Evolutionary conservation across 331 rosid species (phyloP).

Genomic region (Quercus phellos): DNA sequence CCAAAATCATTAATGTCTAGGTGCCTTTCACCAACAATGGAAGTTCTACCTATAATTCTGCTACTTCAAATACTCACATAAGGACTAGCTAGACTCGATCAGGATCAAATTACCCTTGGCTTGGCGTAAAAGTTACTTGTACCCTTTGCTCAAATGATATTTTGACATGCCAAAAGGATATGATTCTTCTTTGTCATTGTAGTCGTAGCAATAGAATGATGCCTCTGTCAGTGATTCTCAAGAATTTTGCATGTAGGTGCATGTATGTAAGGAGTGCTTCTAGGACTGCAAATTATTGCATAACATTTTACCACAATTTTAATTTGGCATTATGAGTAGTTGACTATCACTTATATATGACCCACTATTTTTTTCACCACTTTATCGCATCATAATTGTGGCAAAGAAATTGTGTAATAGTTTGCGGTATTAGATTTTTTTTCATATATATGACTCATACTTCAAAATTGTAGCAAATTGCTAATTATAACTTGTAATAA

Average conservation of each 20-base stretch:
- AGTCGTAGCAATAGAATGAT: neutral
- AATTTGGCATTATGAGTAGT: no score
- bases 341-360: no score
- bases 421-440: no score
- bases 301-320: no score
- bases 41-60: neutral
- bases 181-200: neutral
- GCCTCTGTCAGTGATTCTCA: neutral
- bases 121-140: neutral
- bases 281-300: no score
- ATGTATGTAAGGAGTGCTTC: no score
- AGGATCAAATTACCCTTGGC: neutral
- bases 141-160: neutral
- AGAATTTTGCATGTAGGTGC: neutral
- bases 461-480: no score
- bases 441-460: no score
- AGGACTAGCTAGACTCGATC: neutral
- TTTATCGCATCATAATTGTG: no score
- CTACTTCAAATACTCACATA: conserved; percentile 19
- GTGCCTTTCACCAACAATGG: neutral
- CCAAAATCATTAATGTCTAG: conserved; percentile 18
- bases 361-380: no score
- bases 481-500: no score
- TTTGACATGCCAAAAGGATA: neutral
- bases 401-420: no score